Percentiles rank a stretch among this genome's conserved stretches.
Evolutionary conservation across 1,284 basidiomycete species (phyloP).

Genomic region (Cryptococcus hybrid): DNA sequence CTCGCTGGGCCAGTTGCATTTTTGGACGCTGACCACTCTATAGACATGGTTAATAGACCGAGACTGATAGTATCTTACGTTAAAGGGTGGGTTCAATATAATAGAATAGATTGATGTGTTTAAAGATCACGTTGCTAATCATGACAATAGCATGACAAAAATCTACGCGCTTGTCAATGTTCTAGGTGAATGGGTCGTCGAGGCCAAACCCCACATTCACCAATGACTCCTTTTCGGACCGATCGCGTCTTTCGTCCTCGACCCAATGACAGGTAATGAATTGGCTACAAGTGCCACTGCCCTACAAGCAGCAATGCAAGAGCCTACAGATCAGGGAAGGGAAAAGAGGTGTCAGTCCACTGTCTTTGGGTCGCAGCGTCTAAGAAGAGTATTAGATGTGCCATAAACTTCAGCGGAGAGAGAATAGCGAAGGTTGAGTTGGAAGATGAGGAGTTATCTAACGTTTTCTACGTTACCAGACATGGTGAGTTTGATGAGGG

Average conservation of each 20-base stretch:
- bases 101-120: too few species aligned
- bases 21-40: not conserved
- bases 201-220: constrained; percentile 53
- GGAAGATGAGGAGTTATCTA: constrained; percentile 57
- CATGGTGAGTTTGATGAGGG: constrained; percentile 52
- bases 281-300: constrained; percentile 54
- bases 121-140: not conserved
- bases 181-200: constrained; percentile 57
- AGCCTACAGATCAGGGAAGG: constrained; percentile 21
- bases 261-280: constrained; percentile 58
- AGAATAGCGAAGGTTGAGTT: constrained; percentile 55
- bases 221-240: constrained; percentile 55
- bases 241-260: constrained; percentile 62
- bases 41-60: constrained; percentile 58
- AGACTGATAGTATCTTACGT: too few species aligned
- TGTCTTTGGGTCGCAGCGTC: constrained; percentile 54
- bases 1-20: not conserved
- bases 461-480: constrained; percentile 60
- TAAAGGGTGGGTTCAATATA: constrained; percentile 55
- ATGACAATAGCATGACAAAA: constrained; percentile 49
- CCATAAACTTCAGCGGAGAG: constrained; percentile 51
- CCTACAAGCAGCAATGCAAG: constrained; percentile 42
- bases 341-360: constrained; percentile 36
- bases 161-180: constrained; percentile 59
- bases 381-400: constrained; percentile 41